Conservation (phyloP, 768 basidiomycete genomes). For the Porpolomopsis calyptriformis region DNA sequence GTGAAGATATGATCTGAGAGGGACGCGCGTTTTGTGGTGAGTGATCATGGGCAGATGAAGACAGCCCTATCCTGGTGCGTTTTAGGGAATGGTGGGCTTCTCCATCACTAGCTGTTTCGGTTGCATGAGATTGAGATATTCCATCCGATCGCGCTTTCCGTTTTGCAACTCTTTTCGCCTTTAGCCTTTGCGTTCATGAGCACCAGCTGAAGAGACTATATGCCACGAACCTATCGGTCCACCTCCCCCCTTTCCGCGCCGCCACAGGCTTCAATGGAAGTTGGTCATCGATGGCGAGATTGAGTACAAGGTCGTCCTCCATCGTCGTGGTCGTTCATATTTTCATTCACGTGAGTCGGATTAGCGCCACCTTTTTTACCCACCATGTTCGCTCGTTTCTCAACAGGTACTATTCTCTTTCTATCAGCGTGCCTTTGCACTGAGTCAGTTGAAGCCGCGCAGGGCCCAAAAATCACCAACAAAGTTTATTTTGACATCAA, state of each 20-base stretch:
- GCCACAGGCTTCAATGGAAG: conserved; percentile 17
- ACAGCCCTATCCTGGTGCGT: conserved; percentile 27
- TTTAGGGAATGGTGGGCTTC: conserved; percentile 34
- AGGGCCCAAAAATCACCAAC: conserved; percentile 83
- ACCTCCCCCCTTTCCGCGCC: conserved; percentile 52
- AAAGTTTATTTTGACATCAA: conserved; percentile 93
- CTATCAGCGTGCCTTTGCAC: conserved; percentile 64
- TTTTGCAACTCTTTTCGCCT: conserved; percentile 62
- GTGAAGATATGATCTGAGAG: conserved; percentile 73
- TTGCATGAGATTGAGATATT: conserved; percentile 11
- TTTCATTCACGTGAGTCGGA: not conserved
- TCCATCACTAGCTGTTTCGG: conserved; percentile 17
- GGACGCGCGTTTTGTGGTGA: conserved; percentile 16
- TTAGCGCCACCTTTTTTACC: conserved; percentile 11
- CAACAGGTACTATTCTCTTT: conserved; percentile 50
- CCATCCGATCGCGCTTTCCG: conserved; percentile 39
- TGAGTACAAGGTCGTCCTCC: conserved; percentile 71
- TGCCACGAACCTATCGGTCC: conserved; percentile 61
- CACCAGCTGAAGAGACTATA: conserved; percentile 10
- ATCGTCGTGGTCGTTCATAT: conserved; percentile 21
- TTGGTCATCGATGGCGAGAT: conserved; percentile 41
- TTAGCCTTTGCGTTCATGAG: conserved; percentile 39
- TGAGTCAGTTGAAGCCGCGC: conserved; percentile 67
- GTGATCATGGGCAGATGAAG: conserved; percentile 13
- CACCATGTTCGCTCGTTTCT: conserved; percentile 54